These are phyloP conservation scores for Citrullus mucosospermus DNA, from an alignment of 306 rosid genomes.

Conservation along the genomic window DNA sequence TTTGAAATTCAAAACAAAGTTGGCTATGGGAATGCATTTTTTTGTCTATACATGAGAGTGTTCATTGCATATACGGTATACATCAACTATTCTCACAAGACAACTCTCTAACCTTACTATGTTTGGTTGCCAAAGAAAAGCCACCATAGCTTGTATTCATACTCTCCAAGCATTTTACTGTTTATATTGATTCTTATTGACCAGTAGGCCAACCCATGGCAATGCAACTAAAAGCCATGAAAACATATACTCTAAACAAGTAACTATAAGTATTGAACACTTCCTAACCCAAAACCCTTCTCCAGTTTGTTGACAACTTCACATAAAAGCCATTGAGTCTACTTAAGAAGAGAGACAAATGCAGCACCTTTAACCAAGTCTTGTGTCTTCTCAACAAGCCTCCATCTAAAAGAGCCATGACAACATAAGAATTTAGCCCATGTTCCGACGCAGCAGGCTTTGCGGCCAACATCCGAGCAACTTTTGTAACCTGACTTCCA, in stretches of 20 bases:
- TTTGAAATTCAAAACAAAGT: not conserved
- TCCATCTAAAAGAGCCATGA: slow-evolving; percentile 93
- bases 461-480: slow-evolving; percentile 70
- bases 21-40: not conserved
- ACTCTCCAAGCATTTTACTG: not conserved
- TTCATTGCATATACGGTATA: not conserved
- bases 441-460: slow-evolving; percentile 36
- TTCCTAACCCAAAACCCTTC: not conserved
- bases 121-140: not conserved
- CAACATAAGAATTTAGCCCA: slow-evolving; percentile 52
- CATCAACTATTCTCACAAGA: not conserved
- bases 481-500: slow-evolving; percentile 56
- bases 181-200: not conserved
- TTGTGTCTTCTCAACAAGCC: slow-evolving; percentile 82
- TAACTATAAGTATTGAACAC: not conserved
- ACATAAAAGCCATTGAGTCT: not conserved
- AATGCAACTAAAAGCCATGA: not conserved
- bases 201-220: not conserved
- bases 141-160: not conserved
- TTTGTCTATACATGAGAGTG: not conserved
- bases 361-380: slow-evolving; percentile 79
- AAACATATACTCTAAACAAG: not conserved
- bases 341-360: slow-evolving; percentile 2
- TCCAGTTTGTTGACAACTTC: not conserved
- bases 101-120: not conserved